Base-by-base conservation (phyloP, 78 protist genomes). In the Planoprotostelium fungivorum region DNA sequence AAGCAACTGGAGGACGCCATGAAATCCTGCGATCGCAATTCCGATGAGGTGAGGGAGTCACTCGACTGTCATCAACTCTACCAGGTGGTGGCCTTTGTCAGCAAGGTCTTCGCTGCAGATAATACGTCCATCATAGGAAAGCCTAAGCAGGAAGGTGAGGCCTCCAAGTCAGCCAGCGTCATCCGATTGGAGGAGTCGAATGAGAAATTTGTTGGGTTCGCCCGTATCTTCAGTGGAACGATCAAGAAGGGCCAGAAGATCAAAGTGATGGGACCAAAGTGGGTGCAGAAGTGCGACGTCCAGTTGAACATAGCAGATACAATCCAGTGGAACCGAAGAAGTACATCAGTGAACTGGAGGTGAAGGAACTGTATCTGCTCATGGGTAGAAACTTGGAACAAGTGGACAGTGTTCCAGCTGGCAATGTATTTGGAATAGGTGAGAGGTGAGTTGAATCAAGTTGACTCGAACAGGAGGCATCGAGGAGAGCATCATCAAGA, bases 371-470 rank as follows among this genome's bases (percentile, higher is more conserved):
- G 29, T 98, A 87, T 83, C 73, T 97, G 29, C 38, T 98, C 34
- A 98, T 98, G 99, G 99, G 99, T 0, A 85, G 95, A 34, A 92
- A 90, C 37, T 90, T 98, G 36, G 97, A 93, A 63, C 63, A 88
- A 10, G 90, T 96, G 28, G 92, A 63, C 36, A n/a, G 35, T 0
- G 98, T 94, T 9, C 88, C 94, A 0, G 98, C 99, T 0, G 99
- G 99, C 38, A 90, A 83, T 36, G 84, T 98, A n/a, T 90, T 93
- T 84, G 99, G 99, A 83, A 92, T 98, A 10, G 98, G 94, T 86
- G 73, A 51, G 16, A 51, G 5, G 5, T 51, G 31, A 5, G 31
- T 25, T 5, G 16, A 51, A 51, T 51, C 16, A 51, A 51, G 73
- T 16, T 51, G 31, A 51, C 73, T 16, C 31, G 16, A 51, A 51